A percentile compares a stretch with the other conserved stretches of the same genome.
Evolutionary conservation across 1,139 yeast genomes (phyloP).

Genomic region (Yamadazyma sp.): DNA sequence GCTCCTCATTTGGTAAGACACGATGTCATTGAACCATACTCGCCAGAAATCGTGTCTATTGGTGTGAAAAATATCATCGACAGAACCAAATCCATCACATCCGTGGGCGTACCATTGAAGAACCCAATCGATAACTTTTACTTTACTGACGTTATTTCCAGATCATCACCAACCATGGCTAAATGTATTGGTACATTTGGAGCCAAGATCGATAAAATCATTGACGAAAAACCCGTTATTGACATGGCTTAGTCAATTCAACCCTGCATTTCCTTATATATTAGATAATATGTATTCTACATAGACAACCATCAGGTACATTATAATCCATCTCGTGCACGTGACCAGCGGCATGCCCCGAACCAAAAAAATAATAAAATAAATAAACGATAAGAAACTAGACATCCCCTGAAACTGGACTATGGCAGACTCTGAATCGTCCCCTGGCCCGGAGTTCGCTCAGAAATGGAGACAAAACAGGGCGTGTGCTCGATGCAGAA

Average conservation of each 20-base stretch:
- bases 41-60: constrained; percentile 54
- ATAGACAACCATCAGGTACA: constrained; percentile 1
- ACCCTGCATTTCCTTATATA: constrained; percentile 1
- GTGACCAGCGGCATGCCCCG: constrained; percentile 3
- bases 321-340: too few species aligned
- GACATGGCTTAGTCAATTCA: constrained; percentile 21
- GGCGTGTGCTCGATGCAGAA: constrained; percentile 59
- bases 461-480: constrained; percentile 43
- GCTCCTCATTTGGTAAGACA: constrained; percentile 82
- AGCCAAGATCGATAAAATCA: constrained; percentile 58
- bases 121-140: constrained; percentile 81
- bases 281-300: background rate
- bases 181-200: constrained; percentile 72
- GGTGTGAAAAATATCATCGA: constrained; percentile 54
- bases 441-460: constrained; percentile 19
- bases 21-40: constrained; percentile 71
- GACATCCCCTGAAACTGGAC: background rate
- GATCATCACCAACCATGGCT: constrained; percentile 91
- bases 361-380: background rate
- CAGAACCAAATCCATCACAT: constrained; percentile 39
- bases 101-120: constrained; percentile 53
- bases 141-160: constrained; percentile 84
- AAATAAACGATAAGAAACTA: background rate
- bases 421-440: background rate
- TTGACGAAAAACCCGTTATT: constrained; percentile 49